A percentile compares a stretch with the other conserved stretches of the same genome.
Conservation (phyloP, 306 rosid genomes). For the Spatholobus suberectus region DNA sequence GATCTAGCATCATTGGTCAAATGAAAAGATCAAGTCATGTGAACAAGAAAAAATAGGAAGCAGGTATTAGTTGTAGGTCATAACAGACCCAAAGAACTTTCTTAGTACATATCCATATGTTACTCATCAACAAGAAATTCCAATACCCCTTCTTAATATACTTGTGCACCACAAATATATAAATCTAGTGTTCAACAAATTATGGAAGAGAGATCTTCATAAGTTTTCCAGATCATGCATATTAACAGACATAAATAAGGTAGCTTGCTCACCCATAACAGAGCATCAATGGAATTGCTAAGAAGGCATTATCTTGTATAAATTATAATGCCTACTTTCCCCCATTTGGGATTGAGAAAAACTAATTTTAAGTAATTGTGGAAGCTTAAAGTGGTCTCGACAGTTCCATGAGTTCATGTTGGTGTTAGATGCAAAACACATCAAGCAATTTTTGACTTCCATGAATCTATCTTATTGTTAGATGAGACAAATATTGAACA, state of each 20-base stretch:
- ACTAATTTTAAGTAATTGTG: neutral
- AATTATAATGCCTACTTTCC: neutral
- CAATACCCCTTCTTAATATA: neutral
- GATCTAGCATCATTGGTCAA: neutral
- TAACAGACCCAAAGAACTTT: neutral
- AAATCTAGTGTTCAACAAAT: constrained; percentile 7
- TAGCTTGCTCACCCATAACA: neutral
- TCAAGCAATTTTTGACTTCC: constrained; percentile 25
- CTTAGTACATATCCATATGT: neutral
- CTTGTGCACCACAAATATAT: neutral
- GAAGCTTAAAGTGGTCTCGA: constrained; percentile 24
- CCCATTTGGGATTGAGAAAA: neutral
- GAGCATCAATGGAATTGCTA: neutral
- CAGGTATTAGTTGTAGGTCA: neutral
- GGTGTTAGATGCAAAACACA: constrained; percentile 15
- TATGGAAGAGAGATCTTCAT: neutral
- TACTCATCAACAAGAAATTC: neutral
- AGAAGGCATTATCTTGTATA: neutral
- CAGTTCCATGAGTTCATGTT: neutral
- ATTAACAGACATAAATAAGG: neutral
- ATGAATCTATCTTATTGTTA: constrained; percentile 1
- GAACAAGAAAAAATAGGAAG: neutral
- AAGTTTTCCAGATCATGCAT: constrained; percentile 17
- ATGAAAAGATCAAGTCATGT: neutral
- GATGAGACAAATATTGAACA: constrained; percentile 2